These are phyloP conservation scores for Paecilomyces dactylethromorphus DNA, from an alignment of 2,329 filamentous ascomycete genomes.

Conservation along the genomic window DNA sequence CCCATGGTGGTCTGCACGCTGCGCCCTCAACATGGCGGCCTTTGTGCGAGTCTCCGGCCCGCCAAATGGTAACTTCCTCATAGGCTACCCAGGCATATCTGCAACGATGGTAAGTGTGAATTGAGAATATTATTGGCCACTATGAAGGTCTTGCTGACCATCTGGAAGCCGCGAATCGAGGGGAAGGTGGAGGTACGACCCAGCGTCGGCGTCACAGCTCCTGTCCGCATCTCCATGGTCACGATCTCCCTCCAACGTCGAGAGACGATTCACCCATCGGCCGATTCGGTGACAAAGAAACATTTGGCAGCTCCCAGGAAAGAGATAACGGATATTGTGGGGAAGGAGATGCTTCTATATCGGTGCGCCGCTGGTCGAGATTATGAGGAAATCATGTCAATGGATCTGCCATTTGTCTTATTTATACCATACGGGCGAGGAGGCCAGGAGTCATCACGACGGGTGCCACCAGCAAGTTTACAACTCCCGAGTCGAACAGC, in stretches of 20 bases:
- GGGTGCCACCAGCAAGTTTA: constrained; percentile 86
- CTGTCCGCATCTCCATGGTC: constrained; percentile 85
- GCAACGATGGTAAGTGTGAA: constrained; percentile 75
- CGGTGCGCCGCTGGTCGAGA: constrained; percentile 78
- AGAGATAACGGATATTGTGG: constrained; percentile 86
- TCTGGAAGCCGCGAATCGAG: constrained; percentile 78
- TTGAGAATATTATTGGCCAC: neutral
- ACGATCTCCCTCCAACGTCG: constrained; percentile 88
- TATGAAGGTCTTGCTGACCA: constrained; percentile 10
- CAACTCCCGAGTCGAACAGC: constrained; percentile 88
- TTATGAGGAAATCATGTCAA: constrained; percentile 80
- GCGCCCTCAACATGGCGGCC: constrained; percentile 55
- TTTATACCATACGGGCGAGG: constrained; percentile 94
- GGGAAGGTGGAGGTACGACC: constrained; percentile 96
- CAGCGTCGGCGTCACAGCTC: constrained; percentile 74
- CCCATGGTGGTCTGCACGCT: constrained; percentile 34
- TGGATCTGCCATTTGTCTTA: constrained; percentile 95
- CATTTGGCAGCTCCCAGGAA: constrained; percentile 84
- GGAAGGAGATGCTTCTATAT: constrained; percentile 90
- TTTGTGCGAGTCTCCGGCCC: constrained; percentile 95
- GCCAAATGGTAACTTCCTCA: constrained; percentile 92
- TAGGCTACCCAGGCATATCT: constrained; percentile 96
- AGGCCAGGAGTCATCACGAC: constrained; percentile 79
- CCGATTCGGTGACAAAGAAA: constrained; percentile 88
- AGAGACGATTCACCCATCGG: constrained; percentile 93